Base-by-base conservation (phyloP, 352 stramenopile species). In the Saprolegnia parasitica region DNA sequence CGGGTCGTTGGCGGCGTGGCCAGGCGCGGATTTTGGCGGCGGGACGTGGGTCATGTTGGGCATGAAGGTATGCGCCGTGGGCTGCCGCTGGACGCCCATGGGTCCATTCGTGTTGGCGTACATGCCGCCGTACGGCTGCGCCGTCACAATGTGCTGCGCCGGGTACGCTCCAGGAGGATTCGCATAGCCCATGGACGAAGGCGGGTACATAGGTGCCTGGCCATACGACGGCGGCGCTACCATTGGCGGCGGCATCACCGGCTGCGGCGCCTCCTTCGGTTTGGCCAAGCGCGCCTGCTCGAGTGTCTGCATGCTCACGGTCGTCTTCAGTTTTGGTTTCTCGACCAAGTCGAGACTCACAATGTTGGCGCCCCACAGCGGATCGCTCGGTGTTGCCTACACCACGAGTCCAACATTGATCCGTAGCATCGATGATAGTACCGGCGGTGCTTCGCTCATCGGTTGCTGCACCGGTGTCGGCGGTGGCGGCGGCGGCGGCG, bases 331-430 rank as follows among this genome's bases (percentile, higher is more conserved):
- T 35, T 45, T 45, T 20, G 39, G 26, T 42, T 84, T 71, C 23
- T 77, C 61, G 26, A 88, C 88, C 45, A 93, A 71, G 70, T 93
- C 88, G 49, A 93, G 66, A 46, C 91, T 82, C 24, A 91, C 83
- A 72, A 93, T 91, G 56, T 73, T 78, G 45, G 85, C 89, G 4
- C 77, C 79, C 85, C 85, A 91, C 67, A 93, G 60, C 68, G 89
- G 81, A 16, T 84, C 76, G 29, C 74, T 84, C 35, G 49, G 65
- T 67, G 52, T 18, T 9, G 9, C 52, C 52, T 60, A 60, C n/a
- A 50, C 52, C 66, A 11, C 58, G 24, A 72, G 21, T 35, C 29
- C 29, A 35, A 78, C 23, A 71, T 74, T 16, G 66, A 42, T 49
- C 68, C 63, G 21, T 52, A 56, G 21, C 62, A 42, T 16, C 64